Evolutionary conservation across 495 filamentous ascomycete species (phyloP).

Genomic region (Chaetomium fimeti): DNA sequence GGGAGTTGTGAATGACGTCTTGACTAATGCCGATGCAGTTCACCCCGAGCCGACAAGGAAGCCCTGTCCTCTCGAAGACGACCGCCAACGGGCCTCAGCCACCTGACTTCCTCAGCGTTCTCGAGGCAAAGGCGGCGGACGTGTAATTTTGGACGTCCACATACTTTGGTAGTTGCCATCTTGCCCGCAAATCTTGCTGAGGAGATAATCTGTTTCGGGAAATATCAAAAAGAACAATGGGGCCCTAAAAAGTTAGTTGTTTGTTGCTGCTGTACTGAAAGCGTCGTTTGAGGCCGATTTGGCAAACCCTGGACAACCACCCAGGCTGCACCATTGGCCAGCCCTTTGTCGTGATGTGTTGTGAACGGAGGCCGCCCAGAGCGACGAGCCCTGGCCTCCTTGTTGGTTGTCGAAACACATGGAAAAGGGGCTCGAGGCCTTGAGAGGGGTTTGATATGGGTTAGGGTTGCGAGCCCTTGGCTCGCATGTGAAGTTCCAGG

Average conservation of each 20-base stretch:
- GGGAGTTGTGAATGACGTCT: constrained; percentile 21
- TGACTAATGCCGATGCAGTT: constrained; percentile 49
- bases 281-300: neutral
- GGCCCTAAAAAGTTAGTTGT: constrained; percentile 13
- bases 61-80: constrained; percentile 52
- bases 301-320: neutral
- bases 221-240: neutral
- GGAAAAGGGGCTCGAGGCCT: too few species aligned
- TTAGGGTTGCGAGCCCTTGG: too few species aligned
- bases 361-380: neutral
- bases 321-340: too few species aligned
- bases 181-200: neutral
- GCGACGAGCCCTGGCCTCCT: too few species aligned
- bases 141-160: constrained; percentile 40
- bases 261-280: constrained; percentile 10
- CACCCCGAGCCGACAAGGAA: constrained; percentile 53
- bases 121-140: constrained; percentile 50
- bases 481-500: too few species aligned
- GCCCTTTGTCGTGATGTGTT: neutral
- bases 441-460: too few species aligned
- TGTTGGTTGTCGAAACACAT: too few species aligned
- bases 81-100: constrained; percentile 33
- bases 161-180: neutral
- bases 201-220: neutral
- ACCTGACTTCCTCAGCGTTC: constrained; percentile 39